Conservation (phyloP, 768 basidiomycete genomes). For the Boletus reticulatus region DNA sequence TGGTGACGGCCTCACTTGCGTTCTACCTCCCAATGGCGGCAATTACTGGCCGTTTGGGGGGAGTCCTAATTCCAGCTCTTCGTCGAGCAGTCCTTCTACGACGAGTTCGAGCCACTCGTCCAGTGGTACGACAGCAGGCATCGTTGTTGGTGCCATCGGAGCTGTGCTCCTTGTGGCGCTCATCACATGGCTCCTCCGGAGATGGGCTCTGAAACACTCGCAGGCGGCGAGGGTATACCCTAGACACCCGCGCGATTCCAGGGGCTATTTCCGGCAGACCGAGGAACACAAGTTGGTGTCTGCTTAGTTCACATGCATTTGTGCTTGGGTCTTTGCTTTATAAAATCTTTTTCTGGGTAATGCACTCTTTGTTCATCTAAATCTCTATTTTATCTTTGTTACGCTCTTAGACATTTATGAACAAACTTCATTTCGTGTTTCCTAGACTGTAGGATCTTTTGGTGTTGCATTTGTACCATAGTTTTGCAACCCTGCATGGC, state of each 20-base stretch:
- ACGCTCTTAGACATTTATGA: too few species aligned
- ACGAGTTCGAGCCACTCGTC: slow-evolving; percentile 25
- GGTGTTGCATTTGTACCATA: too few species aligned
- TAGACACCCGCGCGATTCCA: slow-evolving; percentile 18
- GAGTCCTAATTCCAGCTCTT: slow-evolving; percentile 37
- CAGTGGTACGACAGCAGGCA: slow-evolving; percentile 35
- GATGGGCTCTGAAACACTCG: slow-evolving; percentile 40
- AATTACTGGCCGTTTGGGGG: slow-evolving; percentile 72
- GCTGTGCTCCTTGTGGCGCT: slow-evolving; percentile 43
- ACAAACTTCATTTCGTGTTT: too few species aligned
- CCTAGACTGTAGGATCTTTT: too few species aligned
- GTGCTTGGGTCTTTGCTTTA: too few species aligned
- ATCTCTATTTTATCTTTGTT: not conserved
- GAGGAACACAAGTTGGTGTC: not conserved
- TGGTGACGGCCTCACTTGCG: slow-evolving; percentile 61
- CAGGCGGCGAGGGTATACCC: slow-evolving; percentile 18
- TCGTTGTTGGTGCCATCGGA: slow-evolving; percentile 50
- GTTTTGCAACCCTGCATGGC: too few species aligned
- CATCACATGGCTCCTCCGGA: slow-evolving; percentile 47
- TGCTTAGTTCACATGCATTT: not conserved
- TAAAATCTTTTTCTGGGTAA: too few species aligned
- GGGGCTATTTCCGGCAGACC: slow-evolving; percentile 18
- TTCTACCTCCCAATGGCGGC: slow-evolving; percentile 63
- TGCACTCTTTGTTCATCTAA: not conserved
- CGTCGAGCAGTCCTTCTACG: slow-evolving; percentile 16